Base-by-base conservation (phyloP, 768 basidiomycete species). In the Agrocybe pediades region DNA sequence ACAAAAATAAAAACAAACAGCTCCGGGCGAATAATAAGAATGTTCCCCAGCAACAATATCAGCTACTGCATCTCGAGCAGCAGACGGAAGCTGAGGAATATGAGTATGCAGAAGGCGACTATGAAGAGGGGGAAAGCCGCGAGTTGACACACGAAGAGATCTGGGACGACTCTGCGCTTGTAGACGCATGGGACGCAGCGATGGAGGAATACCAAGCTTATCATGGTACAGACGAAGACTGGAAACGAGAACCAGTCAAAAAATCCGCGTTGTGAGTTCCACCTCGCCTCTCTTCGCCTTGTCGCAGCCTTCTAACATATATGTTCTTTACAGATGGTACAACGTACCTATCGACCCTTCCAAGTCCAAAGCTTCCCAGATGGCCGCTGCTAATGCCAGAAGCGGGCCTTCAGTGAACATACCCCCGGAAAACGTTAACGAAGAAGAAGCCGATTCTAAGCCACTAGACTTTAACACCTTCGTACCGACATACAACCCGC, bases 91-190 rank as follows among this genome's bases (percentile, higher is more conserved):
- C 21, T 20, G 25, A 49, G n/a, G 33, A 44, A 48, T 19, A 36
- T 16, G 63, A 59, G 60, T 53, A 45, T 23, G 30, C 43, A 2
- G 30, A 55, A 24, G 56, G 53, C 3, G 64, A 57, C 1, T 61
- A 65, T 17, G 65, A 62, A 9, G 66, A 52, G 21, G 69, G 60
- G 16, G 49, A 61, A 23, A 69, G 66, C 58, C 77, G 85, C 23
- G 76, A 83, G 50, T 75, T 91, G 53, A 83, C 86, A 6, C 68
- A 68, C 4, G 72, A 71, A 19, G 70, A 66, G 62, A 84, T 91
- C 30, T 93, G 91, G 91, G 91, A 93, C 58, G 91, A 93, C 65
- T 87, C 88, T 29, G 88, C 87, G 4, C 78, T 93, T 17, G 81
- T 93, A 41, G 79, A 88, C 48, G 91, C 91, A 17, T 92, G 90